Percentiles rank a stretch among this genome's conserved stretches.
phyloP scores from a whole-genome alignment of 176 grass and related monocot species.

The Saccharum spontaneum region DNA sequence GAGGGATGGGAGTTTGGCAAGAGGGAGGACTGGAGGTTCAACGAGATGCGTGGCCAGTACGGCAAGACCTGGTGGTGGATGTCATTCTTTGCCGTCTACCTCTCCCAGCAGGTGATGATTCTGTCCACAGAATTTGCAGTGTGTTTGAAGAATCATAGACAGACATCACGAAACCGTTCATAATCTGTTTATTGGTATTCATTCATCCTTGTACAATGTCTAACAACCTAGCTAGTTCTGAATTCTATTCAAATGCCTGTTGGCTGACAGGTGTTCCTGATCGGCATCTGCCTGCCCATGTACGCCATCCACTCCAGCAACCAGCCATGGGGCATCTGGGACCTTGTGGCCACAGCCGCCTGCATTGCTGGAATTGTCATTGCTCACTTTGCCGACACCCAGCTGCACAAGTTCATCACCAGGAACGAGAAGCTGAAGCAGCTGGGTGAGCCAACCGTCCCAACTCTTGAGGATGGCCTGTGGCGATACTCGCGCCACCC shows the following conservation, averaged over 20 bases:
- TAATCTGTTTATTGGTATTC: background rate
- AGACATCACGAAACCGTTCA: background rate
- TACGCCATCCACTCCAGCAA: slow-evolving; percentile 67
- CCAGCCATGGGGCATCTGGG: slow-evolving; percentile 58
- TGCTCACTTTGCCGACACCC: slow-evolving; percentile 78
- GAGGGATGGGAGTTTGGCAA: slow-evolving; percentile 75
- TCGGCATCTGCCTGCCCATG: slow-evolving; percentile 86
- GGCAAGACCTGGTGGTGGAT: slow-evolving; percentile 89
- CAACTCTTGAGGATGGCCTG: slow-evolving; percentile 62
- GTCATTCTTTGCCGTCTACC: slow-evolving; percentile 87
- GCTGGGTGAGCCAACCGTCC: slow-evolving; percentile 31
- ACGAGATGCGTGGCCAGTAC: slow-evolving; percentile 79
- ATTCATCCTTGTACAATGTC: background rate
- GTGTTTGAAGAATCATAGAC: slow-evolving; percentile 39
- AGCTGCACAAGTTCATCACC: slow-evolving; percentile 67
- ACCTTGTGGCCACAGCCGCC: slow-evolving; percentile 37
- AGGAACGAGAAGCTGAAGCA: slow-evolving; percentile 54
- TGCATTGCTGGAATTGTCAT: slow-evolving; percentile 62
- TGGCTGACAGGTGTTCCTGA: slow-evolving; percentile 68
- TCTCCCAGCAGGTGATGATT: slow-evolving; percentile 74
- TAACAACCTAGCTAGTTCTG: background rate
- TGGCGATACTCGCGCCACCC: slow-evolving; percentile 93
- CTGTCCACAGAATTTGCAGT: background rate
- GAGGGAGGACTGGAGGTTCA: slow-evolving; percentile 88
- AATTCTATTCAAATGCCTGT: background rate